Conservation (phyloP, 2,329 filamentous ascomycete genomes). For the Microascus cirrosus region DNA sequence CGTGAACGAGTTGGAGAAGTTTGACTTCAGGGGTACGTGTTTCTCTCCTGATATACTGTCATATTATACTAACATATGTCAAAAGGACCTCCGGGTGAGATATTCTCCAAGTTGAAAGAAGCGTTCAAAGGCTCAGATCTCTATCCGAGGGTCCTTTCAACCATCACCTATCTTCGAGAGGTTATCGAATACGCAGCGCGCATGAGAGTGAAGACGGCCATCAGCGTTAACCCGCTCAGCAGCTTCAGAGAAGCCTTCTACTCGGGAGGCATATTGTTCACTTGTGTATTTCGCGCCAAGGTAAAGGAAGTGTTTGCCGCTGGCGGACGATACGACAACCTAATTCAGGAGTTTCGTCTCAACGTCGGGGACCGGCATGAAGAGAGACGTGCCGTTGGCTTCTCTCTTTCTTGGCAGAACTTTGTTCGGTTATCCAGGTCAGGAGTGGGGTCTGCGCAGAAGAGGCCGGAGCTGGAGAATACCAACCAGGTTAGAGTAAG, state of each 20-base stretch:
- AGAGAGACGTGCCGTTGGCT: conserved; percentile 79
- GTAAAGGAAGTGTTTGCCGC: conserved; percentile 81
- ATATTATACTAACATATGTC: background rate
- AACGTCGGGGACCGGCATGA: conserved; percentile 47
- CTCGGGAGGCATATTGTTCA: conserved; percentile 73
- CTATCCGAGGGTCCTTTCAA: conserved; percentile 63
- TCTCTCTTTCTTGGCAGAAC: conserved; percentile 76
- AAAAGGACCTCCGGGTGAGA: conserved; percentile 44
- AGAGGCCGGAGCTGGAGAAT: background rate
- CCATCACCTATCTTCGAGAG: conserved; percentile 69
- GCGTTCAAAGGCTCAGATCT: conserved; percentile 53
- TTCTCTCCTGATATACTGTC: background rate
- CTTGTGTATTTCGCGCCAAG: conserved; percentile 80
- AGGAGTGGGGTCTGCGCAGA: background rate
- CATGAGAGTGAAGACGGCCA: conserved; percentile 63
- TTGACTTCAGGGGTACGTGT: conserved; percentile 69
- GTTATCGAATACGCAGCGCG: conserved; percentile 67
- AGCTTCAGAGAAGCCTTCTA: conserved; percentile 92
- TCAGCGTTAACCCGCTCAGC: conserved; percentile 76
- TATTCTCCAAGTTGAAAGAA: conserved; percentile 45
- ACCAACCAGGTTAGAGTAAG: background rate
- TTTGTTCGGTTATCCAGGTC: conserved; percentile 1
- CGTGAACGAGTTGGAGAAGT: conserved; percentile 78
- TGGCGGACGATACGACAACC: conserved; percentile 81
- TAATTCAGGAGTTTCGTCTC: conserved; percentile 76